phyloP scores from a whole-genome alignment of 495 filamentous ascomycete genomes.

The Emericellopsis terricola region DNA sequence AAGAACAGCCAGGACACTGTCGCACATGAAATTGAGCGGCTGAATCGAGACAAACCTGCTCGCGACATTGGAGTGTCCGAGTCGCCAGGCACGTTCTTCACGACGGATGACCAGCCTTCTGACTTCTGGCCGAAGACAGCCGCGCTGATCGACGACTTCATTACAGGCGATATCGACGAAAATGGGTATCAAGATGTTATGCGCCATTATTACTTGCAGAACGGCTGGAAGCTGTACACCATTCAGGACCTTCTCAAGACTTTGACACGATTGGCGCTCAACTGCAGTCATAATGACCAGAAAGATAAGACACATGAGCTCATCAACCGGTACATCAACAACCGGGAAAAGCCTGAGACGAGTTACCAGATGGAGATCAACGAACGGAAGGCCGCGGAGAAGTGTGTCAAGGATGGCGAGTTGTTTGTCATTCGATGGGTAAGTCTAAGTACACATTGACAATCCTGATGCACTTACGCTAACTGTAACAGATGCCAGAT shows the following conservation, averaged over 20 bases:
- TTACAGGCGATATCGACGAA: constrained; percentile 66
- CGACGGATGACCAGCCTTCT: constrained; percentile 18
- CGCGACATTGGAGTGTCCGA: constrained; percentile 56
- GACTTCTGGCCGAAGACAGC: constrained; percentile 36
- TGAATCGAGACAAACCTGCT: constrained; percentile 56
- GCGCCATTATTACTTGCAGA: constrained; percentile 70
- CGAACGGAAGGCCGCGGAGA: constrained; percentile 73
- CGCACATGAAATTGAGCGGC: constrained; percentile 48
- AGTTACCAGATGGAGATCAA: constrained; percentile 72
- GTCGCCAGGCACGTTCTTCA: constrained; percentile 25
- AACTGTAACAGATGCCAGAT: constrained; percentile 27
- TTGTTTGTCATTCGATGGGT: constrained; percentile 75
- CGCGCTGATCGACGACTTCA: constrained; percentile 64
- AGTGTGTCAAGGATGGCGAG: constrained; percentile 74
- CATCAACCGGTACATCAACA: constrained; percentile 61
- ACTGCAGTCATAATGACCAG: constrained; percentile 57
- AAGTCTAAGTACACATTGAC: constrained; percentile 19
- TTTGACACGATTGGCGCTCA: constrained; percentile 55
- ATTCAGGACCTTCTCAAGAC: constrained; percentile 68
- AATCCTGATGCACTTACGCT: constrained; percentile 1
- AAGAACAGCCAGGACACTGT: constrained; percentile 62
- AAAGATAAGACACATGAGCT: constrained; percentile 88
- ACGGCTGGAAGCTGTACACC: constrained; percentile 79
- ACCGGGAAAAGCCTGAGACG: constrained; percentile 61
- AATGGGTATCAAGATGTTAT: constrained; percentile 72